Evolutionary conservation across 257 asterid genomes (phyloP), one percentile per base, ranked within the genome.

Genomic region (Solanum piurae): DNA sequence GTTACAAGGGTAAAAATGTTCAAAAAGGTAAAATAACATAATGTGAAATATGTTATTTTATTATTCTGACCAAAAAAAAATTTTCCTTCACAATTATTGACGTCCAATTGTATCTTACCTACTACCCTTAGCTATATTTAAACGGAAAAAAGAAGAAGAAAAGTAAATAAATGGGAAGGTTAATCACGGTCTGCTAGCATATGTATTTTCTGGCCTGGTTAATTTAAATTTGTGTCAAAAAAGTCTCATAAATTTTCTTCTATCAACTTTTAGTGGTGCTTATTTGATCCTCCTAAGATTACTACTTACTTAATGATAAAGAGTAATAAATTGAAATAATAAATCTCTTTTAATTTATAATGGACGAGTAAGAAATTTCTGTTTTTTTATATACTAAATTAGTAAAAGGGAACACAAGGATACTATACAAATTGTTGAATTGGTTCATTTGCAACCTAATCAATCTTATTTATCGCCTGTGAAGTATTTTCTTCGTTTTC

Each of bases 51-150:
- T 12, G 55, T 46, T 46, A 0, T 12, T 46, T 46, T 46, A 46
- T 0, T 2, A 46, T 46, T 46, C 0, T 46, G 7, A 16, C 16
- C 52, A 44, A 44, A 46, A 46, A 46, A 0, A 0, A 46, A 12
- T 46, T 46, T 1, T 46, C 20, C 6, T 46, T 46, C 55, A 12
- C 0, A 46, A 46, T 10, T 34, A 73, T 73, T 36, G 25, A 73
- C 1, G 0, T 42, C 14, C 25, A 9, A 6, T 36, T 21, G 82
- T 49, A 34, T 73, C 82, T 73, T 73, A 36, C 82, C 49, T 73
- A 36, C 82, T 29, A 29, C 44, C 18, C 5, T 2, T 1, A 36
- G 25, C 2, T 36, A 36, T 72, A 71, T 73, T 73, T 34, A 73
- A 73, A 9, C 0, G 3, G 3, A 3, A 31, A 31, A 73, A 18